Base-by-base conservation (phyloP, 2,329 filamentous ascomycete species). In the Trichoderma aggressivum region DNA sequence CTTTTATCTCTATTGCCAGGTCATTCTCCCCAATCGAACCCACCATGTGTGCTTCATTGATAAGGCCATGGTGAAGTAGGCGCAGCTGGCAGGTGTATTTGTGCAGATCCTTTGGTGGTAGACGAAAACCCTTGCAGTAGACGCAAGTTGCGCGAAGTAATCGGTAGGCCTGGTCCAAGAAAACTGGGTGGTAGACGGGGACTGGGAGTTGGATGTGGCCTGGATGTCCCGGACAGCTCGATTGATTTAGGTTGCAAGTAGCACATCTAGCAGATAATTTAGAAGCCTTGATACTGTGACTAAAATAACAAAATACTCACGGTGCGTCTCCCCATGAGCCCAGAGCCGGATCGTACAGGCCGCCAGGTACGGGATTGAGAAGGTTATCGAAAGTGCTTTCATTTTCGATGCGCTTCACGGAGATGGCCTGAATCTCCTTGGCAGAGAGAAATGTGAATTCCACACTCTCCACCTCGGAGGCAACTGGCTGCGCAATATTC, bases 141-240 rank as follows among this genome's bases (percentile, higher is more conserved):
- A 91, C 88, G 80, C 96, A 99, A 81, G 95, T 92, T 68, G 93
- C 92, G 76, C 94, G 90, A 24, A 99, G 86, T 59, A 99, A 86
- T 58, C 93, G 91, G 74, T 97, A 88, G 66, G 94, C 88, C 80
- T 98, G 94, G 79, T 98, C 94, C 86, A 99, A 92, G 78, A 98
- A 98, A 2, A 94, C 92, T n/a, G 95, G 93, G 81, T 99, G 95
- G 80, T 98, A 99, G 66, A 98, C 93, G 60, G 93, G 93, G 14
- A 94, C 91, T 16, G 96, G 94, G 14, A 99, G 90, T 77, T 98
- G 94, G 80, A 99, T 97, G 79, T 99, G 96, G 67, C 96, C 97
- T 72, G 92, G 89, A 84, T 99, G 97, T 71, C 97, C 97, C 7
- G 95, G 94, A 80, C 97, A 99, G 76, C 89, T 89, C 78, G 90